Percentiles rank a stretch among this genome's conserved stretches.
Evolutionary conservation across 352 stramenopile genomes (phyloP).

Genomic region (Thalassiosira exigua): DNA sequence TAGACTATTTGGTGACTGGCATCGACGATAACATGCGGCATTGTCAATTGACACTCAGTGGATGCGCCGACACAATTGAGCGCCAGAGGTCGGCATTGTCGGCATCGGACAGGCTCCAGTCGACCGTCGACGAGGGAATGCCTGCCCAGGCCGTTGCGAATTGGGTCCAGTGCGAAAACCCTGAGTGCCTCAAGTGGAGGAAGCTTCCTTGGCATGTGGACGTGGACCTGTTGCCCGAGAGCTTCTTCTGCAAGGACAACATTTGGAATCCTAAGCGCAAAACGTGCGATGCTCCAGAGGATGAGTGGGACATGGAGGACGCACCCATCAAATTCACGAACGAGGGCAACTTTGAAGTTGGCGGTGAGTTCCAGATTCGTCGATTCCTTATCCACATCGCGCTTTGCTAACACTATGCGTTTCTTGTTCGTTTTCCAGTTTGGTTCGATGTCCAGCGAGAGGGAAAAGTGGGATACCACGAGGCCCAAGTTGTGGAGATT

Average conservation of each 20-base stretch:
- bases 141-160: conserved; percentile 81
- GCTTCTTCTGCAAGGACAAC: conserved; percentile 86
- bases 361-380: too few relatives aligned
- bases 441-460: conserved; percentile 79
- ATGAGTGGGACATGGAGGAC: conserved; percentile 82
- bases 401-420: conserved; percentile 13
- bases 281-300: conserved; percentile 78
- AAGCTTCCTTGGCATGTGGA: conserved; percentile 85
- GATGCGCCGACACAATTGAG: conserved; percentile 1
- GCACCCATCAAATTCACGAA: conserved; percentile 70
- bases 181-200: conserved; percentile 71
- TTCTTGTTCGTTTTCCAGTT: conserved; percentile 42
- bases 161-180: conserved; percentile 86
- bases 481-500: conserved; percentile 72
- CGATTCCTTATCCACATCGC: too few relatives aligned
- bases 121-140: conserved; percentile 80
- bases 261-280: conserved; percentile 75
- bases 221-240: conserved; percentile 80
- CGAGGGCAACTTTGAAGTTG: conserved; percentile 52
- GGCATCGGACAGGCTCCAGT: conserved; percentile 65
- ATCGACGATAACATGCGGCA: conserved; percentile 76
- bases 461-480: conserved; percentile 68
- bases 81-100: conserved; percentile 38
- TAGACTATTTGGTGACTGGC: conserved; percentile 84
- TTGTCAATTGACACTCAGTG: conserved; percentile 55